Evolutionary conservation across 2,329 filamentous ascomycete species (phyloP), one percentile per base, ranked within the genome.

Genomic region (Nemania abortiva): DNA sequence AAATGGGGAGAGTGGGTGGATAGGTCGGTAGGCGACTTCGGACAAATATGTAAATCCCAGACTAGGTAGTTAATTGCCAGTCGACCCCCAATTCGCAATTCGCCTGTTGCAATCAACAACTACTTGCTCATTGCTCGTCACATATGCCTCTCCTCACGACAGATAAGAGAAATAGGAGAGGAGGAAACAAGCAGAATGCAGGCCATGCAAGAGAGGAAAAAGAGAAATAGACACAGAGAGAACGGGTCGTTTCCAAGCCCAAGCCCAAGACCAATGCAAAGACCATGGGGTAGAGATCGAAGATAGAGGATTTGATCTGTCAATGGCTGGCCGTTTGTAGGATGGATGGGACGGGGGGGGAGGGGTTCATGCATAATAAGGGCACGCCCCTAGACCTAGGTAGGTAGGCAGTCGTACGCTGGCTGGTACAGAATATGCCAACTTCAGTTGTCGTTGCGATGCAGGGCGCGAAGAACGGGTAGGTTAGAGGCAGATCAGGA

Each of bases 361-460:
- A 65, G 68, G 65, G 66, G 69, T 68, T 70, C 65, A 68, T 69
- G 65, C 62, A 70, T 70, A 63, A 49, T 62, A 68, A 49, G 56
- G 37, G 52, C 63, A 63, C 67, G 50, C 58, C 66, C 62, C 63
- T 66, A 55, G 56, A 20, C 34, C 59, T 29, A 63, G 57, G 50
- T 61, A 61, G 50, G 61, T 69, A 66, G 50, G 29, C 22, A 59
- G 29, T 45, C 15, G 42, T 50, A 34, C 20, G 24, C 15, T 27
- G 24, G 29, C 13, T 13, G 37, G 37, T 42, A 42, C 13, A 42
- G 9, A 24, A 22, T 59, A 34, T 50, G 50, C 29, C 9, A n/a
- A 20, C 29, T 24, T 29, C 59, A 60, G 27, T 54, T 39, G 64
- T 61, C n/a, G 52, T 37, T 31, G 31, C 37, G 53, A 42, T 31